Evolutionary conservation across 2,329 filamentous ascomycete genomes (phyloP).

Genomic region (Aspergillus floridensis): DNA sequence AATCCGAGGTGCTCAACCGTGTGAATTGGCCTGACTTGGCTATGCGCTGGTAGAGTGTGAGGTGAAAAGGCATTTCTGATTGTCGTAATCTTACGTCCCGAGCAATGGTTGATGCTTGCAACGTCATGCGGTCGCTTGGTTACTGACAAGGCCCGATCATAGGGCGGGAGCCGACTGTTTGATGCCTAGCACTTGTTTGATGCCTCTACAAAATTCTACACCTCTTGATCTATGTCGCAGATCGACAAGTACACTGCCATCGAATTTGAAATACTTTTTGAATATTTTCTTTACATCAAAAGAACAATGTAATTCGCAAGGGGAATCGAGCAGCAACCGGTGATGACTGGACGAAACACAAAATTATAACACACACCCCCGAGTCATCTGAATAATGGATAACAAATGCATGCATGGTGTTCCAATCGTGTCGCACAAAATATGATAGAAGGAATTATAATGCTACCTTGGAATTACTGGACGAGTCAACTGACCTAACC

Average conservation of each 20-base stretch:
- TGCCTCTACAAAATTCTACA: not conserved
- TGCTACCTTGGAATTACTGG: too few relatives aligned
- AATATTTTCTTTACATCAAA: too few relatives aligned
- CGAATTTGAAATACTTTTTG: not conserved
- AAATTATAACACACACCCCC: not conserved
- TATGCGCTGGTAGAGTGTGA: conserved; percentile 45
- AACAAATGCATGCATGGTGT: not conserved
- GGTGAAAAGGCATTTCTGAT: conserved; percentile 47
- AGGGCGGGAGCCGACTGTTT: not conserved
- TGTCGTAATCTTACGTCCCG: conserved; percentile 3
- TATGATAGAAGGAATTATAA: not conserved
- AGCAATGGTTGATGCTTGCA: not conserved
- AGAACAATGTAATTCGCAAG: not conserved
- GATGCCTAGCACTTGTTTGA: not conserved
- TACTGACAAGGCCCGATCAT: conserved; percentile 5
- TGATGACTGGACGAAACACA: not conserved
- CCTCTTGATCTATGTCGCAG: not conserved
- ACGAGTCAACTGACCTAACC: too few relatives aligned
- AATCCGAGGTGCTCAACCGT: conserved; percentile 47
- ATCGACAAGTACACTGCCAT: not conserved
- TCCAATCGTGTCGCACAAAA: not conserved
- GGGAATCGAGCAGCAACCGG: not conserved
- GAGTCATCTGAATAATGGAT: not conserved
- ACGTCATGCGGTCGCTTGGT: not conserved
- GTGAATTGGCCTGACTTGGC: conserved; percentile 15